Evolutionary conservation across 2,329 filamentous ascomycete genomes (phyloP).

Genomic region (Exophiala phaeomuriformis): DNA sequence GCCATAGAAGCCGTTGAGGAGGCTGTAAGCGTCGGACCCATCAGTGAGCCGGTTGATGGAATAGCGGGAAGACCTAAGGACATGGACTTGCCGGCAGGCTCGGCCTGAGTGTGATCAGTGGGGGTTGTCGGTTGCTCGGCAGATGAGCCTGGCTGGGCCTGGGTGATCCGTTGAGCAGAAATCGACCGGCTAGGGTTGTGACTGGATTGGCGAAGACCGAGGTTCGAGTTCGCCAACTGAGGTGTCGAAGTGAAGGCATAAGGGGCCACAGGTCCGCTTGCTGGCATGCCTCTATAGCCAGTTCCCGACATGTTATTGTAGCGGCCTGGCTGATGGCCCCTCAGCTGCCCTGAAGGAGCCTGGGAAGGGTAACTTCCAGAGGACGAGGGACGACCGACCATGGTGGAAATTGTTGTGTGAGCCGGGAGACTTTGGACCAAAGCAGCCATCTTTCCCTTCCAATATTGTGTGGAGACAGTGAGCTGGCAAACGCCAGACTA

Average conservation of each 20-base stretch:
- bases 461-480: slow-evolving; percentile 2
- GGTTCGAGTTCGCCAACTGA: slow-evolving; percentile 46
- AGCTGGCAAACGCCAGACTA: slow-evolving; percentile 1
- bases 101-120: slow-evolving; percentile 12
- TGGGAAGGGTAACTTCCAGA: slow-evolving; percentile 48
- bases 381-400: slow-evolving; percentile 64
- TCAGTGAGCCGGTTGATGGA: slow-evolving; percentile 16
- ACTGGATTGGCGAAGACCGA: slow-evolving; percentile 9
- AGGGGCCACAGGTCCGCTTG: slow-evolving; percentile 61
- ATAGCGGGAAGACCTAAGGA: slow-evolving; percentile 18
- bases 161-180: slow-evolving; percentile 46
- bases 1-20: slow-evolving; percentile 29
- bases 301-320: slow-evolving; percentile 35
- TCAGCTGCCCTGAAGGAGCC: slow-evolving; percentile 30
- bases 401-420: slow-evolving; percentile 67
- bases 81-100: slow-evolving; percentile 18
- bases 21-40: slow-evolving; percentile 5
- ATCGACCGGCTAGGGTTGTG: slow-evolving; percentile 35
- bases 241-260: slow-evolving; percentile 71
- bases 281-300: slow-evolving; percentile 49
- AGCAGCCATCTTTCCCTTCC: slow-evolving; percentile 63
- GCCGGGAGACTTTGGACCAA: slow-evolving; percentile 75
- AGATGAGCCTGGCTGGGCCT: slow-evolving; percentile 22
- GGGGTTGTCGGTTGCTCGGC: slow-evolving; percentile 14
- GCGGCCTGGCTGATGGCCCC: slow-evolving; percentile 43